Base-by-base conservation (phyloP, 257 asterid genomes). In the Primulina huaijiensis region DNA sequence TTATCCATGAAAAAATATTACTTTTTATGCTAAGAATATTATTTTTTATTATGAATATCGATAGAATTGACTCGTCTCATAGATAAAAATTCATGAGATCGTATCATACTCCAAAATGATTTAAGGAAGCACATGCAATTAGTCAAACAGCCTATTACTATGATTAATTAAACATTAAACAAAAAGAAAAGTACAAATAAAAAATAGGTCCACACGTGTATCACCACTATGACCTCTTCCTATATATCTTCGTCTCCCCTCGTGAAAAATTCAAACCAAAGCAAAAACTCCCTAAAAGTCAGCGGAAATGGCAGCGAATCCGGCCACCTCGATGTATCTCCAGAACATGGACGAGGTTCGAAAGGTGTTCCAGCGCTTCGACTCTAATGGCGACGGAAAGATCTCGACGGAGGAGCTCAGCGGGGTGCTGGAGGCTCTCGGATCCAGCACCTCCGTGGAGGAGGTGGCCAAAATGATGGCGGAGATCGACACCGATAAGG, bases 321-420 rank as follows among this genome's bases (percentile, higher is more conserved):
- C 30, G 16, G 17, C 73, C 67, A 52, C 88, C 2, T 64, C 89
- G 4, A 23, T 72, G 38, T 79, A 74, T 82, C 86, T 88, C 25
- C 89, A 87, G 58, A 70, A 93, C 75, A 43, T 2, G 60, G 63
- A 60, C 8, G 91, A 93, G 80, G 80, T 90, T 35, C 72, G 69
- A 4, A 74, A 79, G 37, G 96, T 89, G 1, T 90, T 93, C 84
- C 70, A 77, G 31, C 89, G 95, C 2, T 90, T 93, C 82, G 99
- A 93, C 82, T 63, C 90, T 27, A 87, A 93, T 78, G 72, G 81
- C 56, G 99, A 93, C 82, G 97, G 96, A 23, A 85, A 82, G 89
- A 89, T 93, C 86, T 90, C 99, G 56, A 60, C 75, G 65, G 84
- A 72, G 1, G 99, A 93, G 83, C 95, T 93, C 56, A 67, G 75